These are phyloP conservation scores for Cubamyces lactineus DNA, from an alignment of 768 basidiomycete species.

Conservation along the genomic window DNA sequence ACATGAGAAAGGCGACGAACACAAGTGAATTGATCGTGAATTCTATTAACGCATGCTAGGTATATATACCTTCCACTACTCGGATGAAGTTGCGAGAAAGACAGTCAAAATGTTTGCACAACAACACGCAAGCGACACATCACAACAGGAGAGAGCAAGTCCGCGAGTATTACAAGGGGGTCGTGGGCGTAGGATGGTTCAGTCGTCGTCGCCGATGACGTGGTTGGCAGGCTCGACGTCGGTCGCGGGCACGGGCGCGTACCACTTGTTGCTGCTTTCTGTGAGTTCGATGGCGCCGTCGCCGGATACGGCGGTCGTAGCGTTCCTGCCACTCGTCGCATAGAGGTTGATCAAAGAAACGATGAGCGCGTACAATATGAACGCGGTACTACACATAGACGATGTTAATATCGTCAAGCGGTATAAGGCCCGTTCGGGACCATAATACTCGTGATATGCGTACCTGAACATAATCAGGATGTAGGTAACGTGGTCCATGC, in stretches of 20 bases:
- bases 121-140: not conserved
- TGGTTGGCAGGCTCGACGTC: conserved; percentile 37
- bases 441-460: conserved; percentile 16
- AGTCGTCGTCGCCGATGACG: conserved; percentile 53
- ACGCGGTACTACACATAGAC: conserved; percentile 56
- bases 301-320: conserved; percentile 31
- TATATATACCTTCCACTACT: not conserved
- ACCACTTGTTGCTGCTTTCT: conserved; percentile 56
- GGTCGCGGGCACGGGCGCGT: conserved; percentile 57
- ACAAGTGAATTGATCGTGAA: not conserved
- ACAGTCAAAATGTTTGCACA: conserved; percentile 1
- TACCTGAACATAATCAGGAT: conserved; percentile 83
- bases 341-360: conserved; percentile 74
- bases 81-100: not conserved
- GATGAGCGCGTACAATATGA: conserved; percentile 76
- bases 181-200: not conserved
- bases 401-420: not conserved
- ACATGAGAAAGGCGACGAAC: no score
- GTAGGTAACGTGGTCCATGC: conserved; percentile 93
- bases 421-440: not conserved
- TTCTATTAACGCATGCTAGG: not conserved
- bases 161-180: not conserved
- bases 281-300: conserved; percentile 49
- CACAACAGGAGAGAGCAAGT: not conserved
- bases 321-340: conserved; percentile 62